These are phyloP conservation scores for Cronartium quercuum DNA, from an alignment of 1,284 basidiomycete genomes.

Conservation along the genomic window DNA sequence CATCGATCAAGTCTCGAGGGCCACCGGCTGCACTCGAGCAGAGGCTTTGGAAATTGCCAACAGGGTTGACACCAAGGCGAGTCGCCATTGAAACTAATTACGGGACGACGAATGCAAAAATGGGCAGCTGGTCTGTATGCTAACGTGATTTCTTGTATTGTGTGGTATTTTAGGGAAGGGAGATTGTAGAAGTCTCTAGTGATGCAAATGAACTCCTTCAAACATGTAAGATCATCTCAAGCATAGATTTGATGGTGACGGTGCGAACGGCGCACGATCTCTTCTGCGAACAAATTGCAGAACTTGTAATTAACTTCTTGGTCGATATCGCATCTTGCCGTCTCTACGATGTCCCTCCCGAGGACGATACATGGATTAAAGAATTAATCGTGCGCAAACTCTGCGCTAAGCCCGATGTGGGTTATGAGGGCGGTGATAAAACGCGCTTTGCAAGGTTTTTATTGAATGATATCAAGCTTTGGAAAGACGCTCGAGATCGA, in stretches of 20 bases:
- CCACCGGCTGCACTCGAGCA: slow-evolving; percentile 58
- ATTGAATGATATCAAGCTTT: slow-evolving; percentile 69
- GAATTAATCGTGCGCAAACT: slow-evolving; percentile 20
- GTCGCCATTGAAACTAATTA: slow-evolving; percentile 36
- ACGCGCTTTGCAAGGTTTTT: slow-evolving; percentile 66
- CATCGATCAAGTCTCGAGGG: slow-evolving; percentile 68
- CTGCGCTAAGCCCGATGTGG: slow-evolving; percentile 18
- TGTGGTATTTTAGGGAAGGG: slow-evolving; percentile 60
- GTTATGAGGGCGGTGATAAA: slow-evolving; percentile 29
- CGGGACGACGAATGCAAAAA: not conserved
- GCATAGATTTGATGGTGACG: slow-evolving; percentile 87
- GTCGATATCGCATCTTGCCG: slow-evolving; percentile 67
- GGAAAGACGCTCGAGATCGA: slow-evolving; percentile 73
- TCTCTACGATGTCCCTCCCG: slow-evolving; percentile 56
- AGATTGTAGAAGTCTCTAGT: slow-evolving; percentile 70
- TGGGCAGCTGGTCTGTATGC: not conserved
- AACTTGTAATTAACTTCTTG: slow-evolving; percentile 77
- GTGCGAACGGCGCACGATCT: slow-evolving; percentile 80
- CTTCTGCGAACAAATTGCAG: slow-evolving; percentile 78
- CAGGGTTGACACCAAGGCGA: slow-evolving; percentile 62
- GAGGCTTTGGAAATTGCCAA: slow-evolving; percentile 64
- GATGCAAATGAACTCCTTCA: slow-evolving; percentile 67
- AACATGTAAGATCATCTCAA: slow-evolving; percentile 69
- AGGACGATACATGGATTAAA: slow-evolving; percentile 55
- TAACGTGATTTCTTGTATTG: not conserved